A percentile compares a stretch with the other conserved stretches of the same genome.
Evolutionary conservation across 2,329 filamentous ascomycete species (phyloP).

Genomic region (Clonostachys rhizophaga): DNA sequence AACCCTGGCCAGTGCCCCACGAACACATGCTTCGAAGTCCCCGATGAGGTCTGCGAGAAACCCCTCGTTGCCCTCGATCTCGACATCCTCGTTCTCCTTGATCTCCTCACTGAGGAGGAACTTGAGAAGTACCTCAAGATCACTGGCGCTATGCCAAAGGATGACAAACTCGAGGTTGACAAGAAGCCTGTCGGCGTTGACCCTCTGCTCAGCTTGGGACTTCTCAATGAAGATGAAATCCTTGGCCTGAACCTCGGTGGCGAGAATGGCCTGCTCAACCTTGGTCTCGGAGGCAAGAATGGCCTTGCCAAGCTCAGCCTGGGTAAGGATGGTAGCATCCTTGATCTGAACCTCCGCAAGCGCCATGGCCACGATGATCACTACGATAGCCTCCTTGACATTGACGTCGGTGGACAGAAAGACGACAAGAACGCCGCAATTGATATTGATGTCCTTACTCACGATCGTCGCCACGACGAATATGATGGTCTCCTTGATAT

Average conservation of each 20-base stretch:
- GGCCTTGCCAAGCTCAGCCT: constrained; percentile 6
- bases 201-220: background rate
- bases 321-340: constrained; percentile 1
- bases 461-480: background rate
- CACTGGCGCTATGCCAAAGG: constrained; percentile 4
- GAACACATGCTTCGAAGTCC: constrained; percentile 7
- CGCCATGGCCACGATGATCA: background rate
- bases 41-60: constrained; percentile 11
- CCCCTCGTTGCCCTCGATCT: constrained; percentile 10
- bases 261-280: constrained; percentile 6
- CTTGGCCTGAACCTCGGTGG: constrained; percentile 5
- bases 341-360: background rate
- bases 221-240: background rate
- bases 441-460: constrained; percentile 7
- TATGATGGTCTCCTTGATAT: constrained; percentile 4
- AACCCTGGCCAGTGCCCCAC: background rate
- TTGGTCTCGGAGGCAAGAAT: constrained; percentile 5
- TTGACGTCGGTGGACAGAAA: background rate
- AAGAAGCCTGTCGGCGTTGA: constrained; percentile 4
- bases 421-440: background rate
- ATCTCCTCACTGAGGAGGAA: constrained; percentile 10
- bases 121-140: constrained; percentile 12
- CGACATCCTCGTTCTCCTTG: constrained; percentile 10
- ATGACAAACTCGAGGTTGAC: constrained; percentile 3
- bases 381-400: background rate